These are phyloP conservation scores for Metschnikowia matae DNA, from an alignment of 805 yeast species.

Conservation along the genomic window DNA sequence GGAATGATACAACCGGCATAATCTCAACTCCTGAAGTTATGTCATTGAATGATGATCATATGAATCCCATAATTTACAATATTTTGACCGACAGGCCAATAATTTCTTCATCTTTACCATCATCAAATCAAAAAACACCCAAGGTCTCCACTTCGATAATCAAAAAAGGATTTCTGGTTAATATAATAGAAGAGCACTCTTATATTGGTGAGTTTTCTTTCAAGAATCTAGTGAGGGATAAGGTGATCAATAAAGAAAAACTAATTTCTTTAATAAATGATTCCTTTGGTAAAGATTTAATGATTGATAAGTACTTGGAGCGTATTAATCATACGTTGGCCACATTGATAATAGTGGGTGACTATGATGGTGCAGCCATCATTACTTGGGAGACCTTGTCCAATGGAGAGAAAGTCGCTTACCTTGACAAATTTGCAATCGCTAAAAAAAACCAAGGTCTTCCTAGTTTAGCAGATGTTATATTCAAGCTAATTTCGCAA, in stretches of 20 bases:
- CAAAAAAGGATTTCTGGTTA: conserved; percentile 67
- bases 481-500: conserved; percentile 74
- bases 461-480: conserved; percentile 88
- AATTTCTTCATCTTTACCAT: conserved; percentile 86
- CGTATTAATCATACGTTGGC: conserved; percentile 68
- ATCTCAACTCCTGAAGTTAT: conserved; percentile 83
- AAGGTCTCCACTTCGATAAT: conserved; percentile 72
- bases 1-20: conserved; percentile 64
- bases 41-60: conserved; percentile 44
- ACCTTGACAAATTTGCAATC: conserved; percentile 92
- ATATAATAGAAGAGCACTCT: conserved; percentile 31
- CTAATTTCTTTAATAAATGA: conserved; percentile 64
- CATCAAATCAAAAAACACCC: conserved; percentile 50
- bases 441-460: conserved; percentile 80
- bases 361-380: conserved; percentile 93
- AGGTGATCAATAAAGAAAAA: conserved; percentile 50
- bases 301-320: conserved; percentile 58
- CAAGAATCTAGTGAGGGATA: conserved; percentile 31
- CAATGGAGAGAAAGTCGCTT: conserved; percentile 49
- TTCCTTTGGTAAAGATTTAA: conserved; percentile 71
- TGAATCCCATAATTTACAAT: conserved; percentile 87
- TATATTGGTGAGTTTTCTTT: conserved; percentile 37
- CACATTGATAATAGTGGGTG: conserved; percentile 80
- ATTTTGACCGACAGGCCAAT: conserved; percentile 87
- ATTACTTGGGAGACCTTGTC: conserved; percentile 67